Evolutionary conservation across 1,284 basidiomycete species (phyloP), one percentile per base, ranked within the genome.

Genomic region (Caloboletus firmus): DNA sequence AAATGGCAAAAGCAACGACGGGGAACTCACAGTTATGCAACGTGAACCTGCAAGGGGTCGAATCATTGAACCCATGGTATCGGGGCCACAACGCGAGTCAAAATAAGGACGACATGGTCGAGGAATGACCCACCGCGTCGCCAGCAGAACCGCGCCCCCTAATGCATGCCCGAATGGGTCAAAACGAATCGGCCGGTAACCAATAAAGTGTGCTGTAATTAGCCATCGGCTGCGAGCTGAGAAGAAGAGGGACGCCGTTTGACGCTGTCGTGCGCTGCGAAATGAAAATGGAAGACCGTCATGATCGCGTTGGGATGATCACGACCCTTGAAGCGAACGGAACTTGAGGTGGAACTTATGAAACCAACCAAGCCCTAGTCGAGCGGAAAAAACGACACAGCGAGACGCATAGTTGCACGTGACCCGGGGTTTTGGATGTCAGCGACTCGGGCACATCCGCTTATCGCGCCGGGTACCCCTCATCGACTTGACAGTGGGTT

Each of bases 241-340:
- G 60, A 55, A 53, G 54, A 48, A 30, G 50, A 13, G 47, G 13
- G 8, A 32, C 26, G 2, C 39, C 39, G 32, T 40, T 34, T 52
- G 54, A 56, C 46, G 48, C 41, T 32, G 47, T 41, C 46, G 44
- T 41, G 36, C 31, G n/a, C 39, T 40, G 49, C 9, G 37, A 63
- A 61, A 63, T 63, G 63, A 65, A 63, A 62, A 62, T 62, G 61
- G 63, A 62, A 62, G 58, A 28, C 62, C 59, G 45, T 43, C 50
- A 35, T 61, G 55, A 54, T 58, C 58, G 60, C 37, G 43, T 20
- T 52, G 35, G 20, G 43, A 41, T 41, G 32, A 40, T 45, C 44
- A 40, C 45, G 59, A 62, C 57, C 57, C 57, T 59, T 55, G 58
- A 28, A 43, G 36, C 39, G 32, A 57, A 24, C 60, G 60, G 60